Evolutionary conservation across 371 early-diverging fungal species (phyloP).

Genomic region (Mucor lusitanicus): DNA sequence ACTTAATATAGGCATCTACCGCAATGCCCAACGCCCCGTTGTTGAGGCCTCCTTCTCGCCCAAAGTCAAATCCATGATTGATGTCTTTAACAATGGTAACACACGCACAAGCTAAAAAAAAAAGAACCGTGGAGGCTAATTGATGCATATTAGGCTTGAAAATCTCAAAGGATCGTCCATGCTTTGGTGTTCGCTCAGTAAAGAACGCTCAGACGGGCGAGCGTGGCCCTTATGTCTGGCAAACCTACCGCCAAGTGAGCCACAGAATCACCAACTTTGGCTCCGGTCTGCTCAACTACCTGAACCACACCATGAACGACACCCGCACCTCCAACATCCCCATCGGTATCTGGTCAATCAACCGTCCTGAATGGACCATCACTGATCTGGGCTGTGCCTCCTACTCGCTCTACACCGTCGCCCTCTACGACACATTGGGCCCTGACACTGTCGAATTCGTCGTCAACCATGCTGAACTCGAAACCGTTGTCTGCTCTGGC

Average conservation of each 20-base stretch:
- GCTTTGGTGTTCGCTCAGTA: slow-evolving; percentile 57
- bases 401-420: slow-evolving; percentile 74
- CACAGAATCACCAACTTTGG: slow-evolving; percentile 73
- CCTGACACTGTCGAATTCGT: slow-evolving; percentile 71
- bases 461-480: slow-evolving; percentile 71
- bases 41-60: slow-evolving; percentile 31
- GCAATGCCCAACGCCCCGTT: slow-evolving; percentile 31
- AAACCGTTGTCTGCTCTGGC: slow-evolving; percentile 74
- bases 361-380: slow-evolving; percentile 93
- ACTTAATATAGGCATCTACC: slow-evolving; percentile 34
- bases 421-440: slow-evolving; percentile 97
- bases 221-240: slow-evolving; percentile 77
- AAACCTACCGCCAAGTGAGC: slow-evolving; percentile 71
- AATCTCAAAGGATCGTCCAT: slow-evolving; percentile 44
- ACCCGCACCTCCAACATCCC: slow-evolving; percentile 37
- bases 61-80: slow-evolving; percentile 47
- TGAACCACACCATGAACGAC: slow-evolving; percentile 37
- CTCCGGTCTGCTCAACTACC: slow-evolving; percentile 59
- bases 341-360: slow-evolving; percentile 76
- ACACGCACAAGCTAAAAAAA: background rate
- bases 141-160: slow-evolving; percentile 27
- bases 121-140: background rate
- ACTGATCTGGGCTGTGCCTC: slow-evolving; percentile 67
- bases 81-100: slow-evolving; percentile 43
- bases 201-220: slow-evolving; percentile 52